Conservation (phyloP, 371 early-diverging fungal species). For the Lichtheimia ramosa region DNA sequence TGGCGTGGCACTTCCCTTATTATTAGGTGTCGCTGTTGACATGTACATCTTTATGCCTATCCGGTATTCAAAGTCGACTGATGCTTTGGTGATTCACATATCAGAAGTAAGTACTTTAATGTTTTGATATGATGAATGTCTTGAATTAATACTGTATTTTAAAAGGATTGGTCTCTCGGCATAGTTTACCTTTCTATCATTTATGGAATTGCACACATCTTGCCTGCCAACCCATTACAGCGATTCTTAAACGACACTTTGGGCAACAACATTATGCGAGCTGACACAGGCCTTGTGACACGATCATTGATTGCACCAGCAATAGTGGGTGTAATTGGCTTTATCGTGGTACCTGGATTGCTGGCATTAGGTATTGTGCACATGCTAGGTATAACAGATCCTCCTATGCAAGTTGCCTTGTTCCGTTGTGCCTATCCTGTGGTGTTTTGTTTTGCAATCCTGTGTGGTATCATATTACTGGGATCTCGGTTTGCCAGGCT, state of each 20-base stretch:
- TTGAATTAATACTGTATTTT: neutral
- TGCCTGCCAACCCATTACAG: constrained; percentile 47
- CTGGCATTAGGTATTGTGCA: constrained; percentile 17
- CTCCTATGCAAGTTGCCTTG: constrained; percentile 16
- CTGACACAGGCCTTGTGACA: constrained; percentile 27
- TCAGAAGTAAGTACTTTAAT: constrained; percentile 44
- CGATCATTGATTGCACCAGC: constrained; percentile 34
- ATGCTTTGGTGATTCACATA: constrained; percentile 42
- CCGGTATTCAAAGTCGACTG: constrained; percentile 29
- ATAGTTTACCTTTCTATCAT: constrained; percentile 55
- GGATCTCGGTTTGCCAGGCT: constrained; percentile 20
- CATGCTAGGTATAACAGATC: constrained; percentile 17
- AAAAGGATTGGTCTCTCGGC: constrained; percentile 65
- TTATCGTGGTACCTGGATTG: constrained; percentile 23
- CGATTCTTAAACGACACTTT: constrained; percentile 26
- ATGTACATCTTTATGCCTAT: constrained; percentile 59
- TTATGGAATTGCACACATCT: constrained; percentile 41
- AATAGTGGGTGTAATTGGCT: constrained; percentile 13
- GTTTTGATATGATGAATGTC: neutral
- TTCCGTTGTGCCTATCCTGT: constrained; percentile 41
- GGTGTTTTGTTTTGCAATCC: constrained; percentile 16
- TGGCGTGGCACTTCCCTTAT: constrained; percentile 56
- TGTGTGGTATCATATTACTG: constrained; percentile 6
- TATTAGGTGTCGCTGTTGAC: constrained; percentile 56
- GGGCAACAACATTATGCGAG: constrained; percentile 30